These are phyloP conservation scores for Pseudohalonectria lignicola DNA, from an alignment of 2,329 filamentous ascomycete genomes.

Conservation along the genomic window DNA sequence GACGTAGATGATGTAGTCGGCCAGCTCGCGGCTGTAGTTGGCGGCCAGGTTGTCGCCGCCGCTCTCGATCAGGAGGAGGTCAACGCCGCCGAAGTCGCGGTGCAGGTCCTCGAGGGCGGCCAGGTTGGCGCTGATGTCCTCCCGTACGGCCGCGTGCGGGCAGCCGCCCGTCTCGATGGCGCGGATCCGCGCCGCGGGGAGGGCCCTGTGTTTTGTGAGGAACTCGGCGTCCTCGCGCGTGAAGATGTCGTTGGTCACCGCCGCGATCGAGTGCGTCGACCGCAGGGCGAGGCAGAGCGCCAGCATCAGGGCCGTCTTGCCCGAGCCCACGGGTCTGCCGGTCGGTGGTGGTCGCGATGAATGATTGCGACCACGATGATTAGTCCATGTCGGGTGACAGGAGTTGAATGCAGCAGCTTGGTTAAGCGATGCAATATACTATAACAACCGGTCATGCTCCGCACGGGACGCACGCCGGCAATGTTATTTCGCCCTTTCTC, in stretches of 20 bases:
- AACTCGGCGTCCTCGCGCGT: conserved; percentile 98
- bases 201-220: conserved; percentile 74
- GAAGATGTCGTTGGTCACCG: conserved; percentile 98
- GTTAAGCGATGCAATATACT: too few relatives aligned
- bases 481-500: too few relatives aligned
- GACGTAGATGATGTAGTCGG: conserved; percentile 97
- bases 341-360: not conserved
- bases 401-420: too few relatives aligned
- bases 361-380: too few relatives aligned
- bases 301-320: conserved; percentile 95
- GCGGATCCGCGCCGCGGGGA: conserved; percentile 73
- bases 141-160: conserved; percentile 91
- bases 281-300: conserved; percentile 80
- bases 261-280: conserved; percentile 73
- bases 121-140: conserved; percentile 92
- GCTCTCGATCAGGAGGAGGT: conserved; percentile 86
- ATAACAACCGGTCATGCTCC: too few relatives aligned
- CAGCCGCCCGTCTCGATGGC: conserved; percentile 98
- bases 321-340: conserved; percentile 79
- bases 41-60: conserved; percentile 95
- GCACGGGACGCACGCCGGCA: too few relatives aligned
- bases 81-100: conserved; percentile 60
- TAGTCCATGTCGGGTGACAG: too few relatives aligned
- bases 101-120: conserved; percentile 87
- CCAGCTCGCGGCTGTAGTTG: conserved; percentile 90